Conservation (phyloP, 495 filamentous ascomycete genomes). For the Immersiella caudata region DNA sequence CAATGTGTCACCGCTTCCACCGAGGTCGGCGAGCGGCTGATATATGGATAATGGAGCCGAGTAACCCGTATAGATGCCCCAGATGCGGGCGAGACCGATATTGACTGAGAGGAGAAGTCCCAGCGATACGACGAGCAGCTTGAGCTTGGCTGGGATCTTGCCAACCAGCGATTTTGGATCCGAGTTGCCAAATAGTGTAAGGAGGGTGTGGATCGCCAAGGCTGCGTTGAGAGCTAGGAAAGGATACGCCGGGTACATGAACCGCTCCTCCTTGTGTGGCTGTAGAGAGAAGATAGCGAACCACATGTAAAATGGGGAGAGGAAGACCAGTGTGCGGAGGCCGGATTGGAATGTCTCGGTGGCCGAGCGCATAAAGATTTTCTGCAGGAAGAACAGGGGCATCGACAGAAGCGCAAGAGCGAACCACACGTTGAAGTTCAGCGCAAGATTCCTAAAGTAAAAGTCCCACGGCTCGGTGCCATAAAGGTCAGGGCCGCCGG, state of each 20-base stretch:
- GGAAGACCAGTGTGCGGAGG: slow-evolving; percentile 73
- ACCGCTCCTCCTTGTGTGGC: slow-evolving; percentile 97
- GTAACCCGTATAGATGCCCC: slow-evolving; percentile 85
- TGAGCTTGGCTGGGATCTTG: slow-evolving; percentile 70
- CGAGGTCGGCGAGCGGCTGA: slow-evolving; percentile 50
- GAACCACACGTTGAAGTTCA: slow-evolving; percentile 98
- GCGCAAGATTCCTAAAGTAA: slow-evolving; percentile 84
- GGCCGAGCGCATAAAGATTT: slow-evolving; percentile 43
- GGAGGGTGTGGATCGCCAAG: slow-evolving; percentile 76
- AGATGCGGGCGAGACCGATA: slow-evolving; percentile 68
- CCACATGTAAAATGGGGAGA: slow-evolving; percentile 92
- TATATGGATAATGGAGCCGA: slow-evolving; percentile 83
- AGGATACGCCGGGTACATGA: slow-evolving; percentile 98
- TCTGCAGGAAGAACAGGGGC: slow-evolving; percentile 60
- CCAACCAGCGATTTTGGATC: slow-evolving; percentile 65
- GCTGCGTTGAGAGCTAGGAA: slow-evolving; percentile 90
- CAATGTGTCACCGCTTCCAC: slow-evolving; percentile 64
- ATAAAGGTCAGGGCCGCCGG: slow-evolving; percentile 88
- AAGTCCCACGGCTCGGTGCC: slow-evolving; percentile 97
- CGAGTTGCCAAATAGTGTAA: slow-evolving; percentile 69
- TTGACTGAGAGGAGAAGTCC: slow-evolving; percentile 60
- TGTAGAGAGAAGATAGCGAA: slow-evolving; percentile 86
- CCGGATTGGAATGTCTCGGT: slow-evolving; percentile 49
- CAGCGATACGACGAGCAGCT: slow-evolving; percentile 60
- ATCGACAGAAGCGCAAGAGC: slow-evolving; percentile 74